Percentiles rank a stretch among this genome's conserved stretches.
Evolutionary conservation across 2,329 filamentous ascomycete genomes (phyloP).

Genomic region (Penicillium palitans): DNA sequence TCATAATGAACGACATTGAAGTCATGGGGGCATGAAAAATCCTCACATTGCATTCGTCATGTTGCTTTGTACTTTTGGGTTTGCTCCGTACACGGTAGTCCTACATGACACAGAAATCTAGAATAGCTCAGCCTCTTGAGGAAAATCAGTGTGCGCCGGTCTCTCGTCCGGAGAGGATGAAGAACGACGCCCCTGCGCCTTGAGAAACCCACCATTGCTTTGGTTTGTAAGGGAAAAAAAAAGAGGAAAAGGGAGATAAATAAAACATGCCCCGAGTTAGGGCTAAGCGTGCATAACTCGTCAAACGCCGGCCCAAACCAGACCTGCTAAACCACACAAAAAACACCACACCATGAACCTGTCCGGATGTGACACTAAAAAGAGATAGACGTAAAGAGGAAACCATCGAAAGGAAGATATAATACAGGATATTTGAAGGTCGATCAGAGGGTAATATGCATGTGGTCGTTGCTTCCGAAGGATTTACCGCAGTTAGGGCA

Average conservation of each 20-base stretch:
- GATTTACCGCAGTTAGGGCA: slow-evolving; percentile 91
- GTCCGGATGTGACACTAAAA: slow-evolving; percentile 27
- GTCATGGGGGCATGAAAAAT: background rate
- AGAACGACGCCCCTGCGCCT: slow-evolving; percentile 18
- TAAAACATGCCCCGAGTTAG: slow-evolving; percentile 14
- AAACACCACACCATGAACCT: slow-evolving; percentile 41
- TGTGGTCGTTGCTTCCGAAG: slow-evolving; percentile 88
- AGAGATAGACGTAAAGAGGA: slow-evolving; percentile 18
- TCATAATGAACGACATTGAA: background rate
- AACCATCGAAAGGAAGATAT: slow-evolving; percentile 30
- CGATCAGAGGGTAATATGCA: slow-evolving; percentile 57
- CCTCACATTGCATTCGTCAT: slow-evolving; percentile 27
- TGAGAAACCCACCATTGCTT: slow-evolving; percentile 4
- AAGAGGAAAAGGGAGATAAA: slow-evolving; percentile 20
- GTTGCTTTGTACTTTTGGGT: slow-evolving; percentile 14
- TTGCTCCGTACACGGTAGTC: slow-evolving; percentile 31
- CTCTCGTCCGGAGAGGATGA: slow-evolving; percentile 21
- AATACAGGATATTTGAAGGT: slow-evolving; percentile 32
- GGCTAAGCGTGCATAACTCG: slow-evolving; percentile 18
- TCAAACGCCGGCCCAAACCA: slow-evolving; percentile 37
- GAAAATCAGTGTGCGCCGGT: slow-evolving; percentile 18
- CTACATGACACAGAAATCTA: slow-evolving; percentile 34
- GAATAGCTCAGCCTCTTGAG: slow-evolving; percentile 10
- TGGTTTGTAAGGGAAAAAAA: slow-evolving; percentile 6
- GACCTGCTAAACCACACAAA: slow-evolving; percentile 35